Evolutionary conservation across 2,329 filamentous ascomycete genomes (phyloP), one percentile per base, ranked within the genome.

Genomic region (Hirsutella minnesotensis): DNA sequence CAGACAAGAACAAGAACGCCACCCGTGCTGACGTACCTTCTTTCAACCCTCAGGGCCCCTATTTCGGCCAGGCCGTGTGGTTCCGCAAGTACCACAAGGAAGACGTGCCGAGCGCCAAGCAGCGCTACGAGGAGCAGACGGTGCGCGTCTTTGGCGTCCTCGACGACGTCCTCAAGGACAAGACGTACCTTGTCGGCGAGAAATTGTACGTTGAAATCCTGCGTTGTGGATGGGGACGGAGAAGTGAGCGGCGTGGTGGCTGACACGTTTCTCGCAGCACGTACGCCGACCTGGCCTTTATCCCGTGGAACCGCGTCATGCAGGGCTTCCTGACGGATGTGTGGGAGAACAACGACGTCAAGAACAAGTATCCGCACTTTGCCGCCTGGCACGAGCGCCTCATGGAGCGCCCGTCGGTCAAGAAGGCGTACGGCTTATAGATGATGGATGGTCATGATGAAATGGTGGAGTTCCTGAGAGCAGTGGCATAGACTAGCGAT

Each of bases 151-250:
- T 56, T n/a, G 43, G 41, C 12, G 57, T 63, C n/a, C 45, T 64
- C 9, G 50, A 62, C 37, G 51, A 41, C 4, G 52, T 58, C 35
- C 53, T 64, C 12, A 49, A 60, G 47, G 59, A 50, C 18, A 61
- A 58, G 46, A 33, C 64, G 38, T 62, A 58, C 30, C 58, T 64
- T 20, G 55, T 62, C 9, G 59, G 57, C n/a, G 49, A 58, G 38
- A 62, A 60, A 40, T 51, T 49, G 59, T 61, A 51, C 44, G 56
- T 49, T 16, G 9, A 24, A 7, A 16, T 15, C 31, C 16, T 18
- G 13, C 12, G 3, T 24, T 21, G n/a, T n/a, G n/a, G n/a, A n/a
- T n/a, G n/a, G n/a, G n/a, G n/a, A n/a, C n/a, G n/a, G n/a, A n/a
- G n/a, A n/a, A n/a, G n/a, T n/a, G n/a, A n/a, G n/a, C n/a, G n/a